phyloP scores from a whole-genome alignment of 176 grass and related monocot genomes.

The Coix lacrymajobi region DNA sequence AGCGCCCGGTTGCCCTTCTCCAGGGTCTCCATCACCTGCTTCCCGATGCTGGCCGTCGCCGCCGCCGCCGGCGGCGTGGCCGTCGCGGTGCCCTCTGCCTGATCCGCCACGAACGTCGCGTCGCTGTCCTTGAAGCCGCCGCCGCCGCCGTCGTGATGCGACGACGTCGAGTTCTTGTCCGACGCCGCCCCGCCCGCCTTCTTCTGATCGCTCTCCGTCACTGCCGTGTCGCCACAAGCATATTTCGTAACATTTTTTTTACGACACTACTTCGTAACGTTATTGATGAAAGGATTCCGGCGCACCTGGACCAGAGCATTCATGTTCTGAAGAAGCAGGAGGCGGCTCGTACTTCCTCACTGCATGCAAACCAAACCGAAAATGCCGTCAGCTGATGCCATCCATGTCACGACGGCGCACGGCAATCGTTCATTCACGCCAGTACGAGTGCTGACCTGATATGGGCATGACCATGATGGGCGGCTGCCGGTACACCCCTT shows the following conservation, averaged over 20 bases:
- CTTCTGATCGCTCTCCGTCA: constrained; percentile 24
- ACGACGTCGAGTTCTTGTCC: constrained; percentile 51
- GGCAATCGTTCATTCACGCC: neutral
- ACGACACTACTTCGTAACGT: too few relatives aligned
- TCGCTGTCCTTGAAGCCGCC: constrained; percentile 31
- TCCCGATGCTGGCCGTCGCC: constrained; percentile 24
- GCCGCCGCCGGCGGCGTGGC: neutral
- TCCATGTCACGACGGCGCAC: neutral
- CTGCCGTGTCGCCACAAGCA: neutral
- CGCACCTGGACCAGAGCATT: constrained; percentile 45
- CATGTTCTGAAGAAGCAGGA: constrained; percentile 37
- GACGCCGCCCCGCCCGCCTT: constrained; percentile 29
- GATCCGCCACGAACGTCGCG: constrained; percentile 33
- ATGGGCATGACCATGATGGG: constrained; percentile 57
- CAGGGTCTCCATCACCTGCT: constrained; percentile 40
- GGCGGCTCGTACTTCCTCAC: constrained; percentile 50
- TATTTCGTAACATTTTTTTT: too few relatives aligned
- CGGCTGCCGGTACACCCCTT: constrained; percentile 5
- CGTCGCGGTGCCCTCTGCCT: neutral
- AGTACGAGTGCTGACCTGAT: constrained; percentile 29
- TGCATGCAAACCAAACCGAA: constrained; percentile 15
- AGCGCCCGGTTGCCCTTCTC: constrained; percentile 41
- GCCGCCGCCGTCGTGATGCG: constrained; percentile 10
- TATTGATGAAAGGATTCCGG: neutral
- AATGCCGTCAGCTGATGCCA: neutral